These are phyloP conservation scores for Diplosphaera chodatii DNA, from an alignment of 139 green algal genomes.

Conservation along the genomic window DNA sequence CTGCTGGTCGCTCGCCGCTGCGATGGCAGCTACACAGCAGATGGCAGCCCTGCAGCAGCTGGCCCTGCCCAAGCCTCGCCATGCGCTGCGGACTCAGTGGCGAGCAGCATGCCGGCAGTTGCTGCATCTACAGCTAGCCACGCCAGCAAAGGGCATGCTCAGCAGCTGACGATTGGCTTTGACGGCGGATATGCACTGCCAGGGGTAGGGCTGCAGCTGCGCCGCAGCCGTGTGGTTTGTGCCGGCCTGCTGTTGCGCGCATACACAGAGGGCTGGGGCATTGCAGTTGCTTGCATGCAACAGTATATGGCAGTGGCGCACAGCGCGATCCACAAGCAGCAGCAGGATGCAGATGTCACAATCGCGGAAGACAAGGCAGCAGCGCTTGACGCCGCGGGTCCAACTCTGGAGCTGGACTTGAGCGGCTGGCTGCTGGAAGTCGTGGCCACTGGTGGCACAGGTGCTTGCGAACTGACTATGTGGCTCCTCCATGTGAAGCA, in stretches of 20 bases:
- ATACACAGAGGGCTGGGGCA: constrained; percentile 13
- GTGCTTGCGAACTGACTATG: no score
- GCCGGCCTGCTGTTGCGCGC: constrained; percentile 4
- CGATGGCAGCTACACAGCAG: neutral
- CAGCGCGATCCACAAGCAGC: no score
- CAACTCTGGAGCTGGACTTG: neutral
- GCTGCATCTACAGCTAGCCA: neutral
- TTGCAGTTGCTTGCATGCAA: constrained; percentile 12
- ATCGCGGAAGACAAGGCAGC: neutral
- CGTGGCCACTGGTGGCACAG: neutral
- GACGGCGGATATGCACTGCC: neutral
- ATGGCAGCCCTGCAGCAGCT: no score
- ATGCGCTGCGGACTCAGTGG: no score
- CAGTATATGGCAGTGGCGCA: constrained; percentile 12
- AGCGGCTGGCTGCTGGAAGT: neutral
- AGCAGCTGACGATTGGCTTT: neutral
- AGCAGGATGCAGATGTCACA: neutral
- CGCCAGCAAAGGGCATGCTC: neutral
- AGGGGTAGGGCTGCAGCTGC: neutral
- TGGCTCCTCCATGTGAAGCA: no score
- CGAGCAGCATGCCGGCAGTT: no score
- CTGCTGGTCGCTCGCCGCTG: neutral
- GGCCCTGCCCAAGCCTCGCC: no score
- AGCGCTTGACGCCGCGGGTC: neutral
- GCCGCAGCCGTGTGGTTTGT: neutral